These are phyloP conservation scores for Nakazawaea ernobii DNA, from an alignment of 805 yeast species.

Conservation along the genomic window DNA sequence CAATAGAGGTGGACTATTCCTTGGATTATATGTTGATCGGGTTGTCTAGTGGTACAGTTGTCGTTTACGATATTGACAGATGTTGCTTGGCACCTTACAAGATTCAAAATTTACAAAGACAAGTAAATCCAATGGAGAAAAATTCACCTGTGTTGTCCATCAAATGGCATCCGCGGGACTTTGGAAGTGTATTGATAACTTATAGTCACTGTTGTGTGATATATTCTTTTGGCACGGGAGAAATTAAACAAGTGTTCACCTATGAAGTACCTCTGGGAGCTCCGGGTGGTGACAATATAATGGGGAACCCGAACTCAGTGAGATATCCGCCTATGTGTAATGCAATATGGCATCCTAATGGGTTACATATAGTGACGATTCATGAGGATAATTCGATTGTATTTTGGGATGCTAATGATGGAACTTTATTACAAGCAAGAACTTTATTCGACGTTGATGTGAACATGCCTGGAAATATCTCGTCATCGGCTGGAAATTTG, in stretches of 20 bases:
- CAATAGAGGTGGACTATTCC: slow-evolving; percentile 77
- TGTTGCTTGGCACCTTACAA: slow-evolving; percentile 59
- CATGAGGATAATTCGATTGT: slow-evolving; percentile 82
- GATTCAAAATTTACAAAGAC: slow-evolving; percentile 66
- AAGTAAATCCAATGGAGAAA: slow-evolving; percentile 50
- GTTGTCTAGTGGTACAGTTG: slow-evolving; percentile 63
- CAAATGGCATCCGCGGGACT: slow-evolving; percentile 84
- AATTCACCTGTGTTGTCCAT: slow-evolving; percentile 52
- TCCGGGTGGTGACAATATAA: slow-evolving; percentile 57
- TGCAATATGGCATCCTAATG: slow-evolving; percentile 89
- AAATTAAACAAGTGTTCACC: slow-evolving; percentile 48
- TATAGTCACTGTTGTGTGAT: slow-evolving; percentile 65
- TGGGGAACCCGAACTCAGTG: slow-evolving; percentile 19
- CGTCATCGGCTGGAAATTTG: slow-evolving; percentile 20
- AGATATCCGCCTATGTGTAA: slow-evolving; percentile 27
- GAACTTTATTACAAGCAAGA: slow-evolving; percentile 69
- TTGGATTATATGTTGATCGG: slow-evolving; percentile 86
- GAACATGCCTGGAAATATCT: slow-evolving; percentile 35
- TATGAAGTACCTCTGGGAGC: slow-evolving; percentile 65
- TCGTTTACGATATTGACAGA: slow-evolving; percentile 78
- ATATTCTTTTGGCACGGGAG: slow-evolving; percentile 59
- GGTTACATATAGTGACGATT: slow-evolving; percentile 72
- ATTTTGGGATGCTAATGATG: slow-evolving; percentile 89
- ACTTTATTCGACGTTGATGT: slow-evolving; percentile 60
- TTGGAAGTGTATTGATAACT: slow-evolving; percentile 69